These are phyloP conservation scores for Phytopythium vexans DNA, from an alignment of 352 stramenopile species.

Conservation along the genomic window DNA sequence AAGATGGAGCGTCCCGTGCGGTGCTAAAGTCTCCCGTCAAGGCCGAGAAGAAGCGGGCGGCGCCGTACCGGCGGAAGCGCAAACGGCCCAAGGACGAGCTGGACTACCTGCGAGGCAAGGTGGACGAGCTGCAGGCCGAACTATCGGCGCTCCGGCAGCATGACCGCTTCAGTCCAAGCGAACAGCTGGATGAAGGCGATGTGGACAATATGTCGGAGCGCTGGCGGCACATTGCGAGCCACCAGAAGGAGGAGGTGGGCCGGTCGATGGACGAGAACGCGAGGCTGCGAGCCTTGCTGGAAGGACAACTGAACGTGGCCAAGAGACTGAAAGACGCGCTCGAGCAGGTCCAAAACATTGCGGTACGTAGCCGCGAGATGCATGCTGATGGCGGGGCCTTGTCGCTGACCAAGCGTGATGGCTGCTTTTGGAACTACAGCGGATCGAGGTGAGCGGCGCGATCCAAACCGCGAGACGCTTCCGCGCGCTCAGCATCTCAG, in stretches of 20 bases:
- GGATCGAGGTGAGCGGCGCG: neutral
- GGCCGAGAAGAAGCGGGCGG: slow-evolving; percentile 8
- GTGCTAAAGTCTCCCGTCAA: too few species aligned
- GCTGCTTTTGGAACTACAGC: neutral
- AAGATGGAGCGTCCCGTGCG: too few species aligned
- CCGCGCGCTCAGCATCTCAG: too few species aligned
- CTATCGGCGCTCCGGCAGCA: slow-evolving; percentile 8
- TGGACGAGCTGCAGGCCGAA: slow-evolving; percentile 29
- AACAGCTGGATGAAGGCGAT: neutral
- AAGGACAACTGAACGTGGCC: slow-evolving; percentile 25
- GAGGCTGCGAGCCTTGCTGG: slow-evolving; percentile 22
- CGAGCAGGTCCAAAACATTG: slow-evolving; percentile 23
- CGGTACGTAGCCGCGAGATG: slow-evolving; percentile 13
- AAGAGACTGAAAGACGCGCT: slow-evolving; percentile 25
- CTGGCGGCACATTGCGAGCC: slow-evolving; percentile 26
- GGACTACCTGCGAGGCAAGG: slow-evolving; percentile 28
- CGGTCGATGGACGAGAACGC: slow-evolving; percentile 23
- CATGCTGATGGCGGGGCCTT: neutral
- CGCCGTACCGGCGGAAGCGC: slow-evolving; percentile 15
- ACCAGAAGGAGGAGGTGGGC: slow-evolving; percentile 24
- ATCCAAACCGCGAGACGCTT: too few species aligned
- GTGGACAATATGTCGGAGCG: slow-evolving; percentile 14
- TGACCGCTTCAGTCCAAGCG: slow-evolving; percentile 5
- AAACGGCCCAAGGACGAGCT: slow-evolving; percentile 38
- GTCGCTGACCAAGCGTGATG: too few species aligned